phyloP scores from a whole-genome alignment of 768 basidiomycete species.

The Tubosaeta brunneosetosa region DNA sequence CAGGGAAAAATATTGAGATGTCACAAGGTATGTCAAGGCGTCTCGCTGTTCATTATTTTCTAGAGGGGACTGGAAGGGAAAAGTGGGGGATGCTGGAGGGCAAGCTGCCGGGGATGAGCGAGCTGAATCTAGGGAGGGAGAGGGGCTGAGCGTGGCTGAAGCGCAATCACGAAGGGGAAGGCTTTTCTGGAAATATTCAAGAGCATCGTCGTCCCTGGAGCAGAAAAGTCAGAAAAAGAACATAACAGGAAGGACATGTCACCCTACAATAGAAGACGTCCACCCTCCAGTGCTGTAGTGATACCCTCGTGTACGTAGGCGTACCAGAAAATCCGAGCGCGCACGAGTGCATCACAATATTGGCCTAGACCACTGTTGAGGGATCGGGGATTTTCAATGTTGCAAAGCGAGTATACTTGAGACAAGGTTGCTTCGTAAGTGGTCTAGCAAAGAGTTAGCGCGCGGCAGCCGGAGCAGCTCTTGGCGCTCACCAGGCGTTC shows the following conservation, averaged over 20 bases:
- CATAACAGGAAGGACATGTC: neutral
- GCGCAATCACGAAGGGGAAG: slow-evolving; percentile 41
- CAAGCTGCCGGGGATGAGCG: slow-evolving; percentile 30
- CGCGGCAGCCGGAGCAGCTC: neutral
- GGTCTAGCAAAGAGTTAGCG: slow-evolving; percentile 33
- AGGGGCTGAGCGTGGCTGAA: slow-evolving; percentile 23
- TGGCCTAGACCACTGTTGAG: slow-evolving; percentile 47
- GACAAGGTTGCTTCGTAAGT: slow-evolving; percentile 80
- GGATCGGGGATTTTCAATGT: slow-evolving; percentile 41
- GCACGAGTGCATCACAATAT: slow-evolving; percentile 56
- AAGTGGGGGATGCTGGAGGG: slow-evolving; percentile 19
- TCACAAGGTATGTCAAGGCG: slow-evolving; percentile 46
- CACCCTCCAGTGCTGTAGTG: slow-evolving; percentile 77
- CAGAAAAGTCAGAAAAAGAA: slow-evolving; percentile 1
- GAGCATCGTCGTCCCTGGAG: slow-evolving; percentile 67
- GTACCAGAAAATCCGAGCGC: slow-evolving; percentile 87
- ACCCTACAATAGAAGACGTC: slow-evolving; percentile 73
- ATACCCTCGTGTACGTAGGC: slow-evolving; percentile 82
- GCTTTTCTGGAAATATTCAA: slow-evolving; percentile 64
- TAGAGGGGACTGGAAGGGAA: slow-evolving; percentile 21
- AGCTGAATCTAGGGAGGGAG: slow-evolving; percentile 33
- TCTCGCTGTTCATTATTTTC: slow-evolving; percentile 28
- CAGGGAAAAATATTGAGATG: slow-evolving; percentile 58
- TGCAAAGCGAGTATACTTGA: slow-evolving; percentile 78
- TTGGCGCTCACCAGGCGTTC: slow-evolving; percentile 19